phyloP scores from a whole-genome alignment of 768 basidiomycete species.

The Lactarius hengduanensis region DNA sequence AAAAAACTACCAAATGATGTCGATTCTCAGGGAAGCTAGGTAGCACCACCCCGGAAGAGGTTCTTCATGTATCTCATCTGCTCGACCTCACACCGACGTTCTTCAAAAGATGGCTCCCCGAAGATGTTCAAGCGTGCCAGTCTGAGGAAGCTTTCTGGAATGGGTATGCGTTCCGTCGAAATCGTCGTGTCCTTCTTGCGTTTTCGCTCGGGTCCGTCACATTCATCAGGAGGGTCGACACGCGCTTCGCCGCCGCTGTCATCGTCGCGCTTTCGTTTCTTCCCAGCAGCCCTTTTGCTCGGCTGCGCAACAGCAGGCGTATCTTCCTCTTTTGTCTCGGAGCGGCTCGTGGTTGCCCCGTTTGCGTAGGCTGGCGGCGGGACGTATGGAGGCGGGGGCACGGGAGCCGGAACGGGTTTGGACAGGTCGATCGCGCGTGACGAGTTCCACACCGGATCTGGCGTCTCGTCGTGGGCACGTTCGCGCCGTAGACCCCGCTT shows the following conservation, averaged over 20 bases:
- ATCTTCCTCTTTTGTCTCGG: background rate
- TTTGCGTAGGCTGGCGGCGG: background rate
- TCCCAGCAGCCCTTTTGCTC: slow-evolving; percentile 18
- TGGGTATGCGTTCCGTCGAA: background rate
- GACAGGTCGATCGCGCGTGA: background rate
- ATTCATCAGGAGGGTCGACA: background rate
- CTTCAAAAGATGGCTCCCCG: background rate
- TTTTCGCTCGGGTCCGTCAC: slow-evolving; percentile 6
- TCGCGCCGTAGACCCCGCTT: slow-evolving; percentile 16
- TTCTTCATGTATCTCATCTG: slow-evolving; percentile 8
- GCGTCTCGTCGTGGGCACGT: slow-evolving; percentile 1
- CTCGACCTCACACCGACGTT: background rate
- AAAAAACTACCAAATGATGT: background rate
- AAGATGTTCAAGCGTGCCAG: background rate
- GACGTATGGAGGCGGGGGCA: slow-evolving; percentile 1
- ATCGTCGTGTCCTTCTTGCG: slow-evolving; percentile 12
- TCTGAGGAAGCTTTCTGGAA: background rate
- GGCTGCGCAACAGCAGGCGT: background rate
- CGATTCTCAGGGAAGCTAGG: background rate
- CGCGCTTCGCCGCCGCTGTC: background rate
- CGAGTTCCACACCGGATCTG: slow-evolving; percentile 21
- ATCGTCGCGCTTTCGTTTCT: slow-evolving; percentile 18
- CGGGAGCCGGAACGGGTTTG: background rate
- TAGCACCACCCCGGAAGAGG: background rate
- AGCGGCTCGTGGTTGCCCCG: background rate